Base-by-base conservation (phyloP, 495 filamentous ascomycete genomes). In the Penicillium silybi region DNA sequence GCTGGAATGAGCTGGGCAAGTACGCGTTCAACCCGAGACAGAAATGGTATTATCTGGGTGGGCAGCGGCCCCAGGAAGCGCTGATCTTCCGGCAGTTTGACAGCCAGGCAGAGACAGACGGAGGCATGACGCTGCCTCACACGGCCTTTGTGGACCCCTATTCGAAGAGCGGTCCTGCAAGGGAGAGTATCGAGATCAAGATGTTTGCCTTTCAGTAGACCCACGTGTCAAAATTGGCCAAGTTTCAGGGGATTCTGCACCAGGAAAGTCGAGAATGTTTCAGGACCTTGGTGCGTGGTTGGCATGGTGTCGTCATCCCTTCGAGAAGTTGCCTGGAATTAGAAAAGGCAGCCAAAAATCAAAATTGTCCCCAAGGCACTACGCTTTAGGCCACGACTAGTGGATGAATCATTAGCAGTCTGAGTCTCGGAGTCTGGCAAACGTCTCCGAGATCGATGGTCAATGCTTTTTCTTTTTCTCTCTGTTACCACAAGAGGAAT, bases 151-250 rank as follows among this genome's bases (percentile, higher is more conserved):
- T 58, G n/a, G 72, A 82, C 56, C 67, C 76, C 1, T 62, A 50
- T 4, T 58, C 58, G 9, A 63, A 64, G 42, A 68, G 67, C 26
- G 71, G 66, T n/a, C 59, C 67, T 48, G 59, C 70, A 15, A 44
- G 80, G 41, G 72, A 83, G 72, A 82, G 77, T 56, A 79, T 83
- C 39, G 80, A 84, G 66, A 73, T 81, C 3, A 57, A 63, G 44
- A 56, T 57, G 49, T 59, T 57, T 57, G 54, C 52, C 13, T 61
- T 54, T 53, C 26, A 53, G 42, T 59, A 27, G 46, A 10, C 26
- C 53, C 53, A 50, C 46, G 35, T 56, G 52, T 44, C 48, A 29
- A 51, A 29, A 50, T 50, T 50, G 47, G 34, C 13, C 41, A 11
- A 17, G 48, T 51, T 51, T 51, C 48, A 51, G 41, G 39, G 47